phyloP scores from a whole-genome alignment of 768 basidiomycete species.

The Pholiota molesta region DNA sequence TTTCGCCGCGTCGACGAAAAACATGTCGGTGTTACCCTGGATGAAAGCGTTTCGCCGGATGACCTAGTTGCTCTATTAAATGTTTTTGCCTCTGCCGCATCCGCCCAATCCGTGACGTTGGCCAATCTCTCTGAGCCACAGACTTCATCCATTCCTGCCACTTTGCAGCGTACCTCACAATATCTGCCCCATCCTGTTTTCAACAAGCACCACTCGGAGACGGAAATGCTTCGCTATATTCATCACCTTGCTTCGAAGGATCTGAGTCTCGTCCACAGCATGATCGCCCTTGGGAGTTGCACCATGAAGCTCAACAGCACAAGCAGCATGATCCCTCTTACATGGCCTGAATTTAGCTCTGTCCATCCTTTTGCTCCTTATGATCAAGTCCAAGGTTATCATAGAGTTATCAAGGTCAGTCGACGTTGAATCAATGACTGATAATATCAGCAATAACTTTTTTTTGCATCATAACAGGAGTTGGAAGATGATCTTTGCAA shows the following conservation, averaged over 20 bases:
- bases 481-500: conserved; percentile 88
- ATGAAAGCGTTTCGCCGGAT: conserved; percentile 81
- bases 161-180: conserved; percentile 61
- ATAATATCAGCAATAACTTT: not conserved
- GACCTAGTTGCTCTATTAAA: conserved; percentile 81
- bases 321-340: conserved; percentile 95
- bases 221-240: conserved; percentile 97
- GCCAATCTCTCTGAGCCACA: conserved; percentile 49
- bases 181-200: conserved; percentile 90
- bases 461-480: conserved; percentile 53
- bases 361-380: conserved; percentile 93
- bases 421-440: not conserved
- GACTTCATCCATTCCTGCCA: conserved; percentile 52
- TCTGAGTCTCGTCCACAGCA: conserved; percentile 90
- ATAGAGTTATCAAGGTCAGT: conserved; percentile 72
- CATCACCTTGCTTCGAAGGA: conserved; percentile 94
- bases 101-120: conserved; percentile 47
- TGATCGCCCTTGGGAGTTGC: conserved; percentile 95
- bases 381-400: conserved; percentile 90
- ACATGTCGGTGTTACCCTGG: conserved; percentile 86
- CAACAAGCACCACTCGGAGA: conserved; percentile 97
- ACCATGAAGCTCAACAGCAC: conserved; percentile 99
- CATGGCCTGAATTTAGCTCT: conserved; percentile 88
- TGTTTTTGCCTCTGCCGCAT: conserved; percentile 74
- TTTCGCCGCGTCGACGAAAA: conserved; percentile 75